phyloP scores from a whole-genome alignment of 2,329 filamentous ascomycete genomes.

The Plectosphaerella sp. region DNA sequence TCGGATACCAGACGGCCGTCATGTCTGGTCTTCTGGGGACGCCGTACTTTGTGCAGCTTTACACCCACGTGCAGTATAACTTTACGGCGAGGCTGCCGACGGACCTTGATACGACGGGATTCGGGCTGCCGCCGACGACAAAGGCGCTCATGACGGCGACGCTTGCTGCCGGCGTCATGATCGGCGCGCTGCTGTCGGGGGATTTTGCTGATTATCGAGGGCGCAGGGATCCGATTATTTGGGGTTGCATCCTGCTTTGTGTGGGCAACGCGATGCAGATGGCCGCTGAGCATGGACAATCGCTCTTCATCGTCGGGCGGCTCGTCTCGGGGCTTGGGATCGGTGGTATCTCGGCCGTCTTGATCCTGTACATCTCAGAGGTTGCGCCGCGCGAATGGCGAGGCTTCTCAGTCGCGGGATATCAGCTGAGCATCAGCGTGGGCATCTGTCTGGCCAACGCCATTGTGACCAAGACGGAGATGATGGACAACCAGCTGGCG shows the following conservation, averaged over 20 bases:
- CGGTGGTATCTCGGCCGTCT: slow-evolving; percentile 63
- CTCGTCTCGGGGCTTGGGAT: slow-evolving; percentile 62
- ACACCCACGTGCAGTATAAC: slow-evolving; percentile 28
- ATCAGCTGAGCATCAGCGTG: slow-evolving; percentile 74
- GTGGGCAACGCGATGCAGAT: slow-evolving; percentile 57
- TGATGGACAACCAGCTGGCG: slow-evolving; percentile 52
- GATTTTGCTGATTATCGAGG: slow-evolving; percentile 63
- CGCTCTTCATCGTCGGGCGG: slow-evolving; percentile 58
- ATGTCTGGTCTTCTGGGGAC: slow-evolving; percentile 44
- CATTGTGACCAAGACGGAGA: slow-evolving; percentile 62
- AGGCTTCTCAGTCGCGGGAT: slow-evolving; percentile 68
- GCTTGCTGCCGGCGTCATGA: slow-evolving; percentile 61
- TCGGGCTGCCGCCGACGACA: slow-evolving; percentile 15
- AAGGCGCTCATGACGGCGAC: slow-evolving; percentile 57
- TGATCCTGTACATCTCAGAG: slow-evolving; percentile 69
- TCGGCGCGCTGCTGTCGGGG: slow-evolving; percentile 60
- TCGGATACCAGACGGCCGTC: slow-evolving; percentile 56
- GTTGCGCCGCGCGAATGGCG: slow-evolving; percentile 58
- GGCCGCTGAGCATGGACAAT: slow-evolving; percentile 43
- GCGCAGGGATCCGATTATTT: slow-evolving; percentile 53
- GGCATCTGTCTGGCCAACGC: slow-evolving; percentile 66
- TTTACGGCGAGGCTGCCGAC: slow-evolving; percentile 18
- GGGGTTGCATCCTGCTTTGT: slow-evolving; percentile 56
- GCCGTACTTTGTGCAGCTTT: slow-evolving; percentile 30
- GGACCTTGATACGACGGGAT: slow-evolving; percentile 11